phyloP scores from a whole-genome alignment of 164 flowering plant genomes.

The Akebia trifoliata region DNA sequence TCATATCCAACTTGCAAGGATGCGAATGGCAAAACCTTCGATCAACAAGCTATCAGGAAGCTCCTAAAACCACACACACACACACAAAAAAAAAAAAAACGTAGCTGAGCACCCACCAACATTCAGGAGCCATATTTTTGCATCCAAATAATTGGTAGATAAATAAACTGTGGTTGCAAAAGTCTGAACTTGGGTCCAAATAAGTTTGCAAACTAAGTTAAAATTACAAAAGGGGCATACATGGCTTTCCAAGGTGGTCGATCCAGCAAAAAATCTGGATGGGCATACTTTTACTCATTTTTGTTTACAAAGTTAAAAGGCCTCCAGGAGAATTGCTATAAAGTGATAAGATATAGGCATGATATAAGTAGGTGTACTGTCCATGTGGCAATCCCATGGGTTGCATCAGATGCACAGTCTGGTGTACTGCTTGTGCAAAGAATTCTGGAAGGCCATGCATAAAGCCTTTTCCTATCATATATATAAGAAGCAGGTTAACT shows the following conservation, averaged over 20 bases:
- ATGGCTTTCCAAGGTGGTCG: neutral
- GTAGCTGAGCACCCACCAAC: neutral
- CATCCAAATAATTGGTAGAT: neutral
- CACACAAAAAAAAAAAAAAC: too few species aligned
- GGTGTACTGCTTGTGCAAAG: too few species aligned
- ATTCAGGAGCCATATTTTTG: neutral
- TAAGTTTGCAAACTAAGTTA: too few species aligned
- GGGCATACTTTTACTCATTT: neutral
- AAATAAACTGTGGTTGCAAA: neutral
- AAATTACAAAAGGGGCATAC: too few species aligned
- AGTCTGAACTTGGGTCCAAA: neutral
- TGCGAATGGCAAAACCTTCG: neutral
- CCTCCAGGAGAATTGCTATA: neutral
- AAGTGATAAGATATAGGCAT: neutral
- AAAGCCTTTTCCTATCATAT: neutral
- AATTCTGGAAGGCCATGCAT: neutral
- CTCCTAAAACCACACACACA: neutral
- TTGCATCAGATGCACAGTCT: neutral
- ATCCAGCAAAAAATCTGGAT: neutral
- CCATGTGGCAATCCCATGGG: neutral
- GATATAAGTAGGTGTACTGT: neutral
- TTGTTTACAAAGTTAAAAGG: neutral
- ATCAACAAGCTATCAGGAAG: neutral
- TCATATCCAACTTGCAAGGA: neutral
- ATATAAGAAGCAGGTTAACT: too few species aligned